Percentiles rank a stretch among this genome's conserved stretches.
These are phyloP conservation scores for Centaurea solstitialis DNA, from an alignment of 129 eudicot genomes.

Conservation along the genomic window DNA sequence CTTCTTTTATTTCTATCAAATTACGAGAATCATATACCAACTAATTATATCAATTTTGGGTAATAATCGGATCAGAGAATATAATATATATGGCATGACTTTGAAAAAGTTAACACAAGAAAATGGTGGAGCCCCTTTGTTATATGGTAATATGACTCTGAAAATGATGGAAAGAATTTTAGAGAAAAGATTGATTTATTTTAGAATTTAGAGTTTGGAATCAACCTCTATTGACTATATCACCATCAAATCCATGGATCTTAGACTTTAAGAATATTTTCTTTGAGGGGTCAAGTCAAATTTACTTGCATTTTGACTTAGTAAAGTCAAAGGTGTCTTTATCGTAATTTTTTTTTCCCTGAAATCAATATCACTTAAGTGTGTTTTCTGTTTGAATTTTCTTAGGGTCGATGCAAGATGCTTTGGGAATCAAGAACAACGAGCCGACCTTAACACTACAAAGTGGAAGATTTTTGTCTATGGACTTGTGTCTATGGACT, in stretches of 20 bases:
- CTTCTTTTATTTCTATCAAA: not conserved
- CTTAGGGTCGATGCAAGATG: not conserved
- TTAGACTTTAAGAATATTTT: constrained; percentile 28
- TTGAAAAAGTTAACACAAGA: constrained; percentile 21
- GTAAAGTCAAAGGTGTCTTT: constrained; percentile 19
- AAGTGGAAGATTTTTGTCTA: no score
- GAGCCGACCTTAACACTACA: not conserved
- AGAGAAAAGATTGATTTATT: constrained; percentile 29
- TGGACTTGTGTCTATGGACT: no score
- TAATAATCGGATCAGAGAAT: constrained; percentile 6
- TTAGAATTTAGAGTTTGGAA: constrained; percentile 30
- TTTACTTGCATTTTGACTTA: constrained; percentile 18
- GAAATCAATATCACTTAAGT: not conserved
- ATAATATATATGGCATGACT: constrained; percentile 18
- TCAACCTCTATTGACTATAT: constrained; percentile 34
- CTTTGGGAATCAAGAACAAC: not conserved
- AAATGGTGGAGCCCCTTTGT: constrained; percentile 33
- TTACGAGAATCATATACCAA: constrained; percentile 9
- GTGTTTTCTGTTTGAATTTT: not conserved
- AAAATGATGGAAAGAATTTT: constrained; percentile 34
- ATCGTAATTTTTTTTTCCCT: not conserved
- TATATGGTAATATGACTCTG: constrained; percentile 39
- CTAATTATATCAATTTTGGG: constrained; percentile 9
- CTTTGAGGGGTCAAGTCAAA: constrained; percentile 34
- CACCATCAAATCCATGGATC: constrained; percentile 33